phyloP scores from a whole-genome alignment of 805 yeast genomes.

The Yarrowia porcina region DNA sequence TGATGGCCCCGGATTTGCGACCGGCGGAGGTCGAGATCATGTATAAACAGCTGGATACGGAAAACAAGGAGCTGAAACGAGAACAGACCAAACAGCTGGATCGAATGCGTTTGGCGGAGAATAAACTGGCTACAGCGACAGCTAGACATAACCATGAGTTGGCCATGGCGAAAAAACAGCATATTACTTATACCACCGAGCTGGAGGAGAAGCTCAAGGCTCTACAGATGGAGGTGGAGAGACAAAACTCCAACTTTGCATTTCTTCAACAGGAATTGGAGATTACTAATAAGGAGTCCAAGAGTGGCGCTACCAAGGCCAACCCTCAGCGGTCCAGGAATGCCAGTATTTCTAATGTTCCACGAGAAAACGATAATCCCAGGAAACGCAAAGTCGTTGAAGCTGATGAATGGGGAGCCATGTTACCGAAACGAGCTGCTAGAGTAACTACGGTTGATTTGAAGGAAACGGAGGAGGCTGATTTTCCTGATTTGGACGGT shows the following conservation, averaged over 20 bases:
- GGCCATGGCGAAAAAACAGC: constrained; percentile 8
- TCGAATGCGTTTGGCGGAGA: constrained; percentile 4
- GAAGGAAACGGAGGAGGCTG: background rate
- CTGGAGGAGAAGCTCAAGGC: constrained; percentile 1
- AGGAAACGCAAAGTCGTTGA: background rate
- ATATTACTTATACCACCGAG: background rate
- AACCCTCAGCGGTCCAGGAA: background rate
- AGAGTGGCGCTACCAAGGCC: background rate
- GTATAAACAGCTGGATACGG: background rate
- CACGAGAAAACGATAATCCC: background rate
- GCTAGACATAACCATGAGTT: background rate
- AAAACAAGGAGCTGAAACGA: constrained; percentile 5
- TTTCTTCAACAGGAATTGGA: constrained; percentile 13
- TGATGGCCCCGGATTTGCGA: background rate
- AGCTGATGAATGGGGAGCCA: constrained; percentile 15
- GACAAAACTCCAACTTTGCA: background rate
- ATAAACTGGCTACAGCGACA: background rate
- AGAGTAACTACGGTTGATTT: background rate
- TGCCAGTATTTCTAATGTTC: background rate
- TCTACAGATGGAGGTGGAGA: background rate
- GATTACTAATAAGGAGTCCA: background rate
- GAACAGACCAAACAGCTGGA: constrained; percentile 1
- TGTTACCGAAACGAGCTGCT: constrained; percentile 1
- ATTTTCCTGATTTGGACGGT: constrained; percentile 6
- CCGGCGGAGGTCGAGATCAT: background rate